Evolutionary conservation across 345 rosid genomes (phyloP), one percentile per base, ranked within the genome.

Genomic region (Gynandropsis gynandra): DNA sequence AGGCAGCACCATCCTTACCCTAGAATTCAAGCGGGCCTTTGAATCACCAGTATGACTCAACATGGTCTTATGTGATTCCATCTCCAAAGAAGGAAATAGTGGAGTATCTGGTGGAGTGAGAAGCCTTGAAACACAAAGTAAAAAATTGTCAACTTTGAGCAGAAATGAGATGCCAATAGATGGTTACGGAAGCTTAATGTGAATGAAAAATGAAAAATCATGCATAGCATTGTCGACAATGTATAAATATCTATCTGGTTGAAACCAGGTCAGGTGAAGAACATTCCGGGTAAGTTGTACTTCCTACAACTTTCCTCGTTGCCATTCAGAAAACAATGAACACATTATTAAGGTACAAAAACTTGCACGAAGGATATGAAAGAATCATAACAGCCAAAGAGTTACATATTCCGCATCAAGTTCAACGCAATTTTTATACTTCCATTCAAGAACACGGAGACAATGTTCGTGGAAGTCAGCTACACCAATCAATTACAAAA

Each of bases 61-160:
- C 48, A 74, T 49, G 2, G 81, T 76, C 70, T 81, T 83, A 19
- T 70, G 95, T 11, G 97, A 80, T 66, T 85, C 94, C 89, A 81
- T 79, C 79, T 87, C 98, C 78, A 92, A 73, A 15, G 98, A 85
- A 53, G 98, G 95, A 61, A 92, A 92, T 53, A 92, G 77, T 45
- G 98, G 98, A 24, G 98, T 92, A 47, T 89, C 98, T 51, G 98
- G 98, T 66, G 95, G 97, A 0, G 95, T 83, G 40, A 88, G 73
- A 69, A 93, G 99, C 99, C 97, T 80, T 67, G 64, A 53, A 71
- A 67, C 24, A 64, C 47, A 47, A 47, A 27, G 7, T 16, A n/a
- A 36, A 54, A 24, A 24, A n/a, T n/a, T 24, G 29, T 24, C 29
- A 24, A 59, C 36, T 66, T 35, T 59, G 42, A 0, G 16, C 17